Evolutionary conservation across 176 grass and related monocot genomes (phyloP), one percentile per base, ranked within the genome.

Genomic region (Musa acuminata): DNA sequence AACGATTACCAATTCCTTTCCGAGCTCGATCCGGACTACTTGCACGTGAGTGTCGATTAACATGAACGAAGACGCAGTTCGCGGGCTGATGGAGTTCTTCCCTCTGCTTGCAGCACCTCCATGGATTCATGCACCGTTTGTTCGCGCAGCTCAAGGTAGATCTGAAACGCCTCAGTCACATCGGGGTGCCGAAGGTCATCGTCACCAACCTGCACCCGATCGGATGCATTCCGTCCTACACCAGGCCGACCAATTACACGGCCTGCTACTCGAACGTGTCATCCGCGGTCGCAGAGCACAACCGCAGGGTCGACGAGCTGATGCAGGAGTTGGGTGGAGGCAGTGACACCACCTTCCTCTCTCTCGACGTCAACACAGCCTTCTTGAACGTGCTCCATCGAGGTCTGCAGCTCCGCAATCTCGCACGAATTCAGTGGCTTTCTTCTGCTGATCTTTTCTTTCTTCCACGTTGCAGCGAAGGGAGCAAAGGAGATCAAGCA

Each of bases 161-260:
- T 51, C 76, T 92, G 49, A 74, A 79, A 84, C 85, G 85, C 8
- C 75, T 92, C 76, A 82, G 79, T 7, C 69, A 73, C 79, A 59
- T 63, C 43, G 93, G 93, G 21, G 81, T 97, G 69, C 35, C 62
- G 1, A 88, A 83, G 80, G 79, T 97, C 62, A 77, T 97, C 17
- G 90, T 92, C 1, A 90, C 93, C 11, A 88, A 79, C 66, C 83
- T 97, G 62, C 93, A 96, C 81, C 93, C 93, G 0, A 55, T 92
- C 19, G 85, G 87, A 1, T 97, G 90, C 85, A 88, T 85, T 20
- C 87, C 93, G 3, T 69, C 72, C 14, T 90, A 88, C 80, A 91
- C 83, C 19, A 57, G 87, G 0, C 5, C 17, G 26, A 57, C 82
- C 51, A 83, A 90, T 74, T 93, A 88, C 85, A 83, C 65, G 2